Base-by-base conservation (phyloP, 148 eudicot genomes). In the Chenopodium album region DNA sequence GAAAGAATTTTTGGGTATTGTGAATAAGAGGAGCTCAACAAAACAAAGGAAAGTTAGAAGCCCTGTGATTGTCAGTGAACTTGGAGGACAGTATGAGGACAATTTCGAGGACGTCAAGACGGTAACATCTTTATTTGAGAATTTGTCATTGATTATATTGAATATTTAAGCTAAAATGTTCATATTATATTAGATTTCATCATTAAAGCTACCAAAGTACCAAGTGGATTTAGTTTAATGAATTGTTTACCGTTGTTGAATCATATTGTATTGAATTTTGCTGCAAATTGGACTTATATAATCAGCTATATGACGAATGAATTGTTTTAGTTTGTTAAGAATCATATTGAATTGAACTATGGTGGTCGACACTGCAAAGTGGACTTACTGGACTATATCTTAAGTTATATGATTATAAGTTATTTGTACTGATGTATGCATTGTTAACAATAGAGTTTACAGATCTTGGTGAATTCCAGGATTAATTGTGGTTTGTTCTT, bases 11-110 rank as follows among this genome's bases (percentile, higher is more conserved):
- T 59, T 75, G 65, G 68, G 86, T 62, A 75, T 54, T 71, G 71
- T 73, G 73, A 86, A 74, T 76, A 88, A 54, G 41, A 76, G 82
- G 80, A 82, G 81, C 79, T 84, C 50, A 20, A 86, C 79, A 79
- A 92, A 87, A 82, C 91, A 85, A 81, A 73, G 67, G 48, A 90
- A 86, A 84, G 75, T 71, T n/a, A 81, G 84, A 76, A 78, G 93
- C 52, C 81, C 88, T 41, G 87, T 86, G 82, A 83, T 97, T 78
- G 93, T 89, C 44, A 83, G 54, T 77, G 88, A 96, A 29, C 77
- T 96, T 76, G 99, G 83, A 26, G 99, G 98, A 9, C 98, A 97
- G 73, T 97, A 97, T 81, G 99, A 97, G 29, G 99, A 97, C 63
- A 87, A 76, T 76, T 97, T 94, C 46, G 94, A 84, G 72, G 99